These are phyloP conservation scores for Diaporthe ilicicola DNA, from an alignment of 2,329 filamentous ascomycete species.

Conservation along the genomic window DNA sequence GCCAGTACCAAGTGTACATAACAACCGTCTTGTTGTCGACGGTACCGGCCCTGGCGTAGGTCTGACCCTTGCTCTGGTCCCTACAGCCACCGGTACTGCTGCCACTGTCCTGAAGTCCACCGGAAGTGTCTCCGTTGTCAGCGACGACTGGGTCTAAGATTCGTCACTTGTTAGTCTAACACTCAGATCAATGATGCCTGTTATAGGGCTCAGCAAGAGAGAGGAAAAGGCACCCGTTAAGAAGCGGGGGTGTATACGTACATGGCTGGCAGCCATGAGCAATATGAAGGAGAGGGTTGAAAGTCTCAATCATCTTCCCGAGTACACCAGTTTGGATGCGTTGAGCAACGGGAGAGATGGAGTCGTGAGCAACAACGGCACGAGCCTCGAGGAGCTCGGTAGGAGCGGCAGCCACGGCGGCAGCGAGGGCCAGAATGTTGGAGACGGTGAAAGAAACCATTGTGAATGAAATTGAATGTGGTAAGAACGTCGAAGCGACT, in stretches of 20 bases:
- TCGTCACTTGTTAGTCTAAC: background rate
- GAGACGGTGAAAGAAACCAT: conserved; percentile 14
- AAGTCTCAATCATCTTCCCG: conserved; percentile 33
- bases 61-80: conserved; percentile 44
- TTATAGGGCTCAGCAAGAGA: background rate
- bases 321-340: conserved; percentile 35
- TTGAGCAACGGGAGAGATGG: background rate
- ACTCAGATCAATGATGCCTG: background rate
- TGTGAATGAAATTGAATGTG: background rate
- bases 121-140: conserved; percentile 36
- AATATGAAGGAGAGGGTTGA: conserved; percentile 39
- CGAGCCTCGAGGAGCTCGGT: conserved; percentile 11
- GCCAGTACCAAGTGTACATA: conserved; percentile 54
- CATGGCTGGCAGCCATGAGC: conserved; percentile 39
- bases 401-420: background rate
- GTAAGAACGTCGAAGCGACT: background rate
- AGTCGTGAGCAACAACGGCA: conserved; percentile 7
- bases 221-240: background rate
- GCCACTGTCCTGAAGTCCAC: conserved; percentile 44
- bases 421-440: conserved; percentile 3
- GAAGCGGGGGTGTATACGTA: background rate
- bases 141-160: background rate
- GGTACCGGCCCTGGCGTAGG: conserved; percentile 43
- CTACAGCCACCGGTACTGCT: conserved; percentile 41
- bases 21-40: conserved; percentile 42